phyloP scores from a whole-genome alignment of 345 rosid genomes.

The Boechera retrofracta region DNA sequence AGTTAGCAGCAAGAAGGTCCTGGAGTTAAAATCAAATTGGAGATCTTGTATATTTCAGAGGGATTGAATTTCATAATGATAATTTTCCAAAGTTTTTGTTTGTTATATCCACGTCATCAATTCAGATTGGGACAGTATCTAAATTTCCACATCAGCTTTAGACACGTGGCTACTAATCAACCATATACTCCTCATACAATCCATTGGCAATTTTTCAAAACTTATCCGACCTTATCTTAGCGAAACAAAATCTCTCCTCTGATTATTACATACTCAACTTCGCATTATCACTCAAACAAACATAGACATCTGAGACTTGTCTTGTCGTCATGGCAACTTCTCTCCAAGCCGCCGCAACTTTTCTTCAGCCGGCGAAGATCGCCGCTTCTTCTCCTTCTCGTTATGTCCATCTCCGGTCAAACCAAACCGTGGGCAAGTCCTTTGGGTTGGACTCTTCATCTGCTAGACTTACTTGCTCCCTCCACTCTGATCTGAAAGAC shows the following conservation, averaged over 20 bases:
- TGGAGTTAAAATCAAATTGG: too few species aligned
- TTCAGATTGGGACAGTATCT: conserved; percentile 41
- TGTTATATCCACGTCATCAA: conserved; percentile 31
- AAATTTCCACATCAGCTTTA: conserved; percentile 22
- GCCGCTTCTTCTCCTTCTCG: conserved; percentile 50
- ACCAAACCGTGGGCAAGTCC: conserved; percentile 56
- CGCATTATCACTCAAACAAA: conserved; percentile 19
- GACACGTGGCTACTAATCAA: conserved; percentile 68
- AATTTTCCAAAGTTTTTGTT: background rate
- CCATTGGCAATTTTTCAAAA: background rate
- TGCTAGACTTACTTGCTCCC: conserved; percentile 72
- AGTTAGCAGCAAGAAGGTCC: conserved; percentile 44
- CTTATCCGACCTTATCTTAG: conserved; percentile 63
- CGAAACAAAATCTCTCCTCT: conserved; percentile 12
- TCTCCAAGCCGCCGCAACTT: conserved; percentile 83
- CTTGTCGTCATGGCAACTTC: conserved; percentile 71
- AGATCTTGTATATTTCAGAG: conserved; percentile 33
- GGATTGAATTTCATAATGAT: too few species aligned
- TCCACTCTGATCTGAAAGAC: conserved; percentile 68
- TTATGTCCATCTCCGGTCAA: conserved; percentile 55
- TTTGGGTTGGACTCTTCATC: conserved; percentile 61
- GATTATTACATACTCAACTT: conserved; percentile 33
- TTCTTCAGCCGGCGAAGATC: conserved; percentile 76
- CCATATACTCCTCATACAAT: conserved; percentile 40
- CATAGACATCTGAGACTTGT: conserved; percentile 26